phyloP scores from a whole-genome alignment of 148 eudicot genomes.

The Spergularia marina region DNA sequence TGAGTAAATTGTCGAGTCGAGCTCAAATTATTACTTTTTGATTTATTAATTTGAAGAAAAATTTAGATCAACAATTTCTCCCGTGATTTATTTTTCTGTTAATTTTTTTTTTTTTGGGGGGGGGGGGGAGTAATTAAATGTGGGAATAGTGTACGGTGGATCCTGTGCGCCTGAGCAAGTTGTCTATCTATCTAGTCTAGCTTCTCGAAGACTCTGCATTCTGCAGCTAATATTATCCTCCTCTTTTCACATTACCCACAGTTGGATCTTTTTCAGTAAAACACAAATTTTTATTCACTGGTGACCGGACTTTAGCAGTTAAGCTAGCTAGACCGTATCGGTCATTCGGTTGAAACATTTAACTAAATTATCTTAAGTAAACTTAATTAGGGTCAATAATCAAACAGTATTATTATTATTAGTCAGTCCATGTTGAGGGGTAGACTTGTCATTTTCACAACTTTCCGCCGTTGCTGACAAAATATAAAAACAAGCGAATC shows the following conservation, averaged over 20 bases:
- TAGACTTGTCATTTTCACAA: not conserved
- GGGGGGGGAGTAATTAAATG: not conserved
- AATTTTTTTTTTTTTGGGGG: not conserved
- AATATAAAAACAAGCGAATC: constrained; percentile 3
- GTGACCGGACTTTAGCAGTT: no score
- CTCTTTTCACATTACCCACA: constrained; percentile 18
- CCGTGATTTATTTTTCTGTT: no score
- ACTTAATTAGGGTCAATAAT: no score
- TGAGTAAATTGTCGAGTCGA: no score
- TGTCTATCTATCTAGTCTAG: not conserved
- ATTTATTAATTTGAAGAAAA: no score
- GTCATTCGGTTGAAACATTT: no score
- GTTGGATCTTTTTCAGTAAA: constrained; percentile 14
- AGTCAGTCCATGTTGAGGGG: constrained; percentile 2
- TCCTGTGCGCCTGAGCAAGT: not conserved
- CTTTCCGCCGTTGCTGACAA: constrained; percentile 26
- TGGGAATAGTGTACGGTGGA: constrained; percentile 15
- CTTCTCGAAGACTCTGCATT: constrained; percentile 23
- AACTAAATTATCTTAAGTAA: no score
- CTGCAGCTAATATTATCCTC: constrained; percentile 1
- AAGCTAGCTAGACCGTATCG: not conserved
- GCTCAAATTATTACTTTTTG: no score
- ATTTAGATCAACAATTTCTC: no score
- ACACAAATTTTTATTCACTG: not conserved
- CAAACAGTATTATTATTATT: no score